phyloP scores from a whole-genome alignment of 2,329 filamentous ascomycete genomes.

The Epichloe bromicola region DNA sequence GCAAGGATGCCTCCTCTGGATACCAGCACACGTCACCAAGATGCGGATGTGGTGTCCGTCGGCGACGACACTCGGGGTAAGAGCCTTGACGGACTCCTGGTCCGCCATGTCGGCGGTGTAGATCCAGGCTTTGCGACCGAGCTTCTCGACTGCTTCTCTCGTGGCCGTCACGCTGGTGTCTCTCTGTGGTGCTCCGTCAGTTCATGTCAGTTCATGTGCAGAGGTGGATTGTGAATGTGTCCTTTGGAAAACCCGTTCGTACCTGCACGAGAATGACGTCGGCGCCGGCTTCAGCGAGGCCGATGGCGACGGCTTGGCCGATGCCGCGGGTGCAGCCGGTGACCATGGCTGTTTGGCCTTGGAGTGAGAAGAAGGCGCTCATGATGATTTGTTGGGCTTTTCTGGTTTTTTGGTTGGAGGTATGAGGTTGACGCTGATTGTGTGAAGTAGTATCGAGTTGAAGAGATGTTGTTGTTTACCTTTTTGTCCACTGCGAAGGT shows the following conservation, averaged over 20 bases:
- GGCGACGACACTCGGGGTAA: slow-evolving; percentile 48
- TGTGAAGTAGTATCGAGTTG: background rate
- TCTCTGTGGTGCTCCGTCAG: slow-evolving; percentile 20
- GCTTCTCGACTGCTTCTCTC: slow-evolving; percentile 45
- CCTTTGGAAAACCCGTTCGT: slow-evolving; percentile 1
- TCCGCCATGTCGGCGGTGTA: slow-evolving; percentile 59
- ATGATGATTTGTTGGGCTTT: background rate
- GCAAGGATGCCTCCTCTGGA: slow-evolving; percentile 66
- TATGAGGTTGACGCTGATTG: background rate
- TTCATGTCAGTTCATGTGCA: background rate
- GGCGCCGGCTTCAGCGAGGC: slow-evolving; percentile 44
- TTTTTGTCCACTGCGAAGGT: background rate
- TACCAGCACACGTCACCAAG: slow-evolving; percentile 76
- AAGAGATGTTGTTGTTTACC: background rate
- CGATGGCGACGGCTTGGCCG: slow-evolving; percentile 42
- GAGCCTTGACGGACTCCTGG: slow-evolving; percentile 41
- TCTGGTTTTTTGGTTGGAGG: background rate
- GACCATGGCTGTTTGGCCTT: slow-evolving; percentile 42
- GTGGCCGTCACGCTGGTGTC: slow-evolving; percentile 35
- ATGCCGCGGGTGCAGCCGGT: slow-evolving; percentile 47
- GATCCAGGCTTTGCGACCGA: slow-evolving; percentile 53
- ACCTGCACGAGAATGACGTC: slow-evolving; percentile 44
- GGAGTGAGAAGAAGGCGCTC: slow-evolving; percentile 35
- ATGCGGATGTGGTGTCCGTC: slow-evolving; percentile 58
- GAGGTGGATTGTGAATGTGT: background rate